These are phyloP conservation scores for Aspergillus piperis DNA, from an alignment of 2,329 filamentous ascomycete species.

Conservation along the genomic window DNA sequence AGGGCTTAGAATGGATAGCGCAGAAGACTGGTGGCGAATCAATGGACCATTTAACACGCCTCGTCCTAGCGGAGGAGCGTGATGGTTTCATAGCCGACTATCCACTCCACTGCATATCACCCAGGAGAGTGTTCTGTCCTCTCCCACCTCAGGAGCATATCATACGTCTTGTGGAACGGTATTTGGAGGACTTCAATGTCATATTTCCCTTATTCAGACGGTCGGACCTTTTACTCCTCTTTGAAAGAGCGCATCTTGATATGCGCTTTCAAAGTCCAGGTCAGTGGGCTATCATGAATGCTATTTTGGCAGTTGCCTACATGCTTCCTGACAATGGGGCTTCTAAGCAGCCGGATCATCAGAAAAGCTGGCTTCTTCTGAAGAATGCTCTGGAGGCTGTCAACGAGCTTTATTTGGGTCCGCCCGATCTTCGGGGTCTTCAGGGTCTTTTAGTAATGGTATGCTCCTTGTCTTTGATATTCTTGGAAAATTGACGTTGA, in stretches of 20 bases:
- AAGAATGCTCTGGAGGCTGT: constrained; percentile 19
- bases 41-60: not conserved
- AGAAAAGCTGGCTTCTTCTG: constrained; percentile 20
- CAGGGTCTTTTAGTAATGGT: constrained; percentile 21
- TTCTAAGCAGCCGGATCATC: constrained; percentile 8
- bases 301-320: constrained; percentile 17
- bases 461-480: not conserved
- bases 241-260: constrained; percentile 10
- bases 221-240: constrained; percentile 14
- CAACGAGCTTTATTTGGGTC: constrained; percentile 16
- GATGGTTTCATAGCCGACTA: not conserved
- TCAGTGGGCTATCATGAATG: constrained; percentile 19
- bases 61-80: not conserved
- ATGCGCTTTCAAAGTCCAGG: constrained; percentile 8
- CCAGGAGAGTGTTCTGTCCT: constrained; percentile 12
- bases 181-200: constrained; percentile 16
- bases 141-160: constrained; percentile 16
- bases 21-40: constrained; percentile 11
- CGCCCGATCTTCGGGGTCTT: constrained; percentile 18
- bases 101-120: constrained; percentile 4
- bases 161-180: constrained; percentile 13
- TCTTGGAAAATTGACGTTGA: not conserved
- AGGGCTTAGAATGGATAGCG: constrained; percentile 20
- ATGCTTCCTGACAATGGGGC: constrained; percentile 8
- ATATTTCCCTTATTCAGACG: constrained; percentile 17